Evolutionary conservation across 2,329 filamentous ascomycete species (phyloP).

Genomic region (Alternaria panax): DNA sequence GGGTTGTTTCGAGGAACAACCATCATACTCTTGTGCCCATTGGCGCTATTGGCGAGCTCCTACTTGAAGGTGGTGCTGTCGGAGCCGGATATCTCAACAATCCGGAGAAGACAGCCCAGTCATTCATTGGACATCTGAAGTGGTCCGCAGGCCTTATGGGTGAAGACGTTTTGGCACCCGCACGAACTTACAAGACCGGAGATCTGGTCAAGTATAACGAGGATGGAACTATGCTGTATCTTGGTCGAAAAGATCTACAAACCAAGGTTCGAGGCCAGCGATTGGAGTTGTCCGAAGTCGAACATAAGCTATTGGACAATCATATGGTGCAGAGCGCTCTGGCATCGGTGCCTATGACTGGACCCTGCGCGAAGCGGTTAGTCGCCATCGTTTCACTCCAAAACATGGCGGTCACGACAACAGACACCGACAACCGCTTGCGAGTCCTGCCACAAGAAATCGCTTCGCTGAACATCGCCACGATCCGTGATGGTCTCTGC

Average conservation of each 20-base stretch:
- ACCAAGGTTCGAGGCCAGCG: slow-evolving; percentile 54
- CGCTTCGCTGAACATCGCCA: slow-evolving; percentile 31
- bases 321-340: slow-evolving; percentile 37
- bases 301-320: slow-evolving; percentile 52
- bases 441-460: slow-evolving; percentile 32
- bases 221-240: slow-evolving; percentile 45
- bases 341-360: slow-evolving; percentile 36
- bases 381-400: slow-evolving; percentile 40
- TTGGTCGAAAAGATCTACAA: slow-evolving; percentile 44
- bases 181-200: slow-evolving; percentile 47
- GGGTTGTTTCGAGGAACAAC: slow-evolving; percentile 50
- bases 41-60: slow-evolving; percentile 52
- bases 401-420: slow-evolving; percentile 12
- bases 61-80: slow-evolving; percentile 50
- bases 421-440: slow-evolving; percentile 7
- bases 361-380: slow-evolving; percentile 43
- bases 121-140: slow-evolving; percentile 33
- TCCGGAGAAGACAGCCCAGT: slow-evolving; percentile 37
- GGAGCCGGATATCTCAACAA: slow-evolving; percentile 44
- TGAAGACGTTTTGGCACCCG: not conserved
- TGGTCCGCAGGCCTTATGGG: slow-evolving; percentile 25
- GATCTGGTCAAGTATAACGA: slow-evolving; percentile 48
- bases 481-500: slow-evolving; percentile 38
- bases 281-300: slow-evolving; percentile 56
- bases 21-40: slow-evolving; percentile 47